These are phyloP conservation scores for Keqinozyma sinolaborantium DNA, from an alignment of 1,139 yeast species.

Conservation along the genomic window DNA sequence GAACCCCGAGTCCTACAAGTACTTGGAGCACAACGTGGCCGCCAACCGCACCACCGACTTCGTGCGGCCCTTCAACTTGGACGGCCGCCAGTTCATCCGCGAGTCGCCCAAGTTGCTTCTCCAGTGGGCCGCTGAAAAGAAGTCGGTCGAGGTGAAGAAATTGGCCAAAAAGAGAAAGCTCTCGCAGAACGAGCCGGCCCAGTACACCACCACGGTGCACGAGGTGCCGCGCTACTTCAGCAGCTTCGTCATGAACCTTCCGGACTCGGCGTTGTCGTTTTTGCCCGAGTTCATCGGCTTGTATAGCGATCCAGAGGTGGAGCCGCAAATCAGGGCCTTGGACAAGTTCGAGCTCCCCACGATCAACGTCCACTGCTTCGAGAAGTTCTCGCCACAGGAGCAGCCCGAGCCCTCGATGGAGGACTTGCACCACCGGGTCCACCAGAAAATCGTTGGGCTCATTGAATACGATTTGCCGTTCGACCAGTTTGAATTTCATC, in stretches of 20 bases:
- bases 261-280: conserved; percentile 89
- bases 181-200: conserved; percentile 22
- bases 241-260: conserved; percentile 93
- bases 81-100: conserved; percentile 79
- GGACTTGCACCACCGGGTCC: conserved; percentile 62
- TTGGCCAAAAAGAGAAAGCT: conserved; percentile 30
- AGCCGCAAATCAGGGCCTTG: conserved; percentile 22
- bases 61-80: conserved; percentile 66
- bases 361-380: conserved; percentile 90
- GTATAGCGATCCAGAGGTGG: conserved; percentile 42
- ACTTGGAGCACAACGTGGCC: conserved; percentile 60
- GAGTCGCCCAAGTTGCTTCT: conserved; percentile 52
- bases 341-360: conserved; percentile 63
- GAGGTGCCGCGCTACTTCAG: conserved; percentile 58
- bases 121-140: conserved; percentile 26
- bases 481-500: conserved; percentile 57
- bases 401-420: conserved; percentile 62
- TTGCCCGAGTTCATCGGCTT: conserved; percentile 73
- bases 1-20: conserved; percentile 80
- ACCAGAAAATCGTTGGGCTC: conserved; percentile 51
- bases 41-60: conserved; percentile 60
- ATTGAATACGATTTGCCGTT: conserved; percentile 49
- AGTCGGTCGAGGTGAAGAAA: conserved; percentile 23
- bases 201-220: conserved; percentile 24
- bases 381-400: conserved; percentile 71